phyloP scores from a whole-genome alignment of 352 stramenopile genomes.

The Plasmopara viticola region DNA sequence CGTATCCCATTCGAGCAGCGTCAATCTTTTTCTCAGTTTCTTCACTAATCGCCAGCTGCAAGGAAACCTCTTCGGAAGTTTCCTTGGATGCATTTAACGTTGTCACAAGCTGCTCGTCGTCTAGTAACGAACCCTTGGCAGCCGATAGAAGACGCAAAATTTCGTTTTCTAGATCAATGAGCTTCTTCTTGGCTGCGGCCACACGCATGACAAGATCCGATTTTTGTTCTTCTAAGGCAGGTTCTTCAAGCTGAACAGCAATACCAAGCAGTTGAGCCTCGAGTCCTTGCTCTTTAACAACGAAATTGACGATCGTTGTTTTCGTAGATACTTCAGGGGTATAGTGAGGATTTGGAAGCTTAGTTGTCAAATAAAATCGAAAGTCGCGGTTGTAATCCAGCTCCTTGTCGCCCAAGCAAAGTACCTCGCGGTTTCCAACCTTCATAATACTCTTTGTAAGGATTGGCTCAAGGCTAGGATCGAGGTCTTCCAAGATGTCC shows the following conservation, averaged over 20 bases:
- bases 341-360: conserved; percentile 95
- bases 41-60: conserved; percentile 90
- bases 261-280: conserved; percentile 92
- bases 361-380: conserved; percentile 94
- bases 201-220: conserved; percentile 88
- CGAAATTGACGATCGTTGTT: conserved; percentile 95
- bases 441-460: conserved; percentile 94
- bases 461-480: conserved; percentile 91
- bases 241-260: conserved; percentile 92
- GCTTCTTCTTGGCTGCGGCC: conserved; percentile 90
- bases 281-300: conserved; percentile 93
- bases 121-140: conserved; percentile 89
- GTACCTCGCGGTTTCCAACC: conserved; percentile 89
- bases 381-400: conserved; percentile 94
- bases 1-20: conserved; percentile 89
- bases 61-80: conserved; percentile 90
- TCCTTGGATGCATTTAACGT: conserved; percentile 94
- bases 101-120: conserved; percentile 92
- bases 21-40: conserved; percentile 96
- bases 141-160: conserved; percentile 90
- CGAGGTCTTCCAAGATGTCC: conserved; percentile 94
- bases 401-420: conserved; percentile 93
- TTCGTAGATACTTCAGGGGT: conserved; percentile 94
- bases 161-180: conserved; percentile 94
- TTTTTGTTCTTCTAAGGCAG: conserved; percentile 92